phyloP scores from a whole-genome alignment of 441 rosid species.

The Corymbia calophylla region DNA sequence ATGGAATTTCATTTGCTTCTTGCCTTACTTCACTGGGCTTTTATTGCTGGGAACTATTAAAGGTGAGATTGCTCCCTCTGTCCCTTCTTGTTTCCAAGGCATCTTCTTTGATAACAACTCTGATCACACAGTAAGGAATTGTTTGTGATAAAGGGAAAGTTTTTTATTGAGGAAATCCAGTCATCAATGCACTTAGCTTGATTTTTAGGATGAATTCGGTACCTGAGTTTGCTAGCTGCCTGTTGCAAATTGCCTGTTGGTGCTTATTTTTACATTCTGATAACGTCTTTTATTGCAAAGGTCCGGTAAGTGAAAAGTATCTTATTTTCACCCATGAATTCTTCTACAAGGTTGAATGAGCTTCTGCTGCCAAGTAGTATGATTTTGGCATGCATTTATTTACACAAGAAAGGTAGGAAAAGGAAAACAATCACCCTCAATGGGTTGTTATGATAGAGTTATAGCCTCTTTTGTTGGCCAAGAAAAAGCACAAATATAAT shows the following conservation, averaged over 20 bases:
- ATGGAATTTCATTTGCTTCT: conserved; percentile 12
- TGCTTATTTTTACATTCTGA: background rate
- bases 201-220: background rate
- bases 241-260: background rate
- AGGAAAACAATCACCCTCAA: background rate
- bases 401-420: background rate
- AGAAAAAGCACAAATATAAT: background rate
- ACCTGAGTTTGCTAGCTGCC: background rate
- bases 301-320: background rate
- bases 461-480: background rate
- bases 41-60: conserved; percentile 10
- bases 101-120: background rate
- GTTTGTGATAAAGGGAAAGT: background rate
- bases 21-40: conserved; percentile 17
- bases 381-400: background rate
- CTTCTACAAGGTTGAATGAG: background rate
- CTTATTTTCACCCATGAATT: background rate
- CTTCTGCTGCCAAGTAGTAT: background rate
- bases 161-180: background rate
- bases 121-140: background rate
- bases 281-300: background rate
- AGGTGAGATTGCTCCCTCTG: background rate
- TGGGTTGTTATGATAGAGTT: background rate
- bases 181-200: background rate
- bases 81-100: background rate